Evolutionary conservation across 2,329 filamentous ascomycete genomes (phyloP).

Genomic region (Elsinoe arachidis): DNA sequence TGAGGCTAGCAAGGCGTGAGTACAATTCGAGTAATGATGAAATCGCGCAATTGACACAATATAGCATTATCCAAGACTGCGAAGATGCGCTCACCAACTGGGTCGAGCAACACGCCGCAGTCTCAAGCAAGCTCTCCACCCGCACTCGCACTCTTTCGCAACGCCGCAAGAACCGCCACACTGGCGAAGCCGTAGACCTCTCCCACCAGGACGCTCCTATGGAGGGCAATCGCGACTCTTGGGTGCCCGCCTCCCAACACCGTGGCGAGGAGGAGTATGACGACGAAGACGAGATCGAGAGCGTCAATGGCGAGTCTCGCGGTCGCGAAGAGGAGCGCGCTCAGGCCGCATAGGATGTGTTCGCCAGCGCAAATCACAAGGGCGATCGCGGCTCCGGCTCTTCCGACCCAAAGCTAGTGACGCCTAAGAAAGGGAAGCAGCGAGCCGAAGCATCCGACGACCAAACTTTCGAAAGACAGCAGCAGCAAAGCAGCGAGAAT

Average conservation of each 20-base stretch:
- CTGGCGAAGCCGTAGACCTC: constrained; percentile 66
- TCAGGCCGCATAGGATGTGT: constrained; percentile 20
- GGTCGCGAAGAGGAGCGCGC: constrained; percentile 41
- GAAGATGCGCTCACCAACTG: constrained; percentile 96
- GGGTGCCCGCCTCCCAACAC: constrained; percentile 68
- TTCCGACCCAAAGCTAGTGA: neutral
- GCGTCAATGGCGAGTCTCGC: constrained; percentile 34
- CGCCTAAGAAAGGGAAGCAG: neutral
- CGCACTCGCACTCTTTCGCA: constrained; percentile 82
- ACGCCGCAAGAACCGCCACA: constrained; percentile 60
- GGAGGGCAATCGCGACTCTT: constrained; percentile 61
- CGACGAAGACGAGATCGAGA: constrained; percentile 57
- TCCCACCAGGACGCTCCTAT: constrained; percentile 73
- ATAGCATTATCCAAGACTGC: constrained; percentile 92
- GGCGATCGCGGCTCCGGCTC: neutral
- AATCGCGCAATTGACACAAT: constrained; percentile 18
- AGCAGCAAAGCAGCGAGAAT: neutral
- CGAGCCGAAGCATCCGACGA: neutral
- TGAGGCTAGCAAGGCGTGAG: constrained; percentile 81
- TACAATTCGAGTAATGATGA: constrained; percentile 12
- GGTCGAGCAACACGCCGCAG: constrained; percentile 82
- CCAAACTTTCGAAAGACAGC: neutral
- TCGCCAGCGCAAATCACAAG: neutral
- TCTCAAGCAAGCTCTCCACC: constrained; percentile 77
- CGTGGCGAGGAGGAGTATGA: constrained; percentile 50